Base-by-base conservation (phyloP, 495 filamentous ascomycete species). In the Aspergillus bertholletiae region DNA sequence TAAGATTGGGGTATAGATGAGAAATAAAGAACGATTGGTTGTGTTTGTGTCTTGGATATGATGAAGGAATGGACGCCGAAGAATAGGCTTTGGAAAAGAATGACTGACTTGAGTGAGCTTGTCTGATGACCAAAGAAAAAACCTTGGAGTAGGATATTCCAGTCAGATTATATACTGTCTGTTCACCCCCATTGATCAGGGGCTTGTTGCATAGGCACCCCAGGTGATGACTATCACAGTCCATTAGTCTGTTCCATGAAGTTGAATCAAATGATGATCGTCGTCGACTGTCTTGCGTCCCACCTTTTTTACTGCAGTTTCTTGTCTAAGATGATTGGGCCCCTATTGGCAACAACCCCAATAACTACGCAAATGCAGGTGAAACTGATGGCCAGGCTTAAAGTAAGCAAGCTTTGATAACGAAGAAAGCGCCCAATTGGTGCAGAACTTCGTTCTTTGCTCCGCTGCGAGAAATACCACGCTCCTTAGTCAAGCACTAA, bases 21-120 rank as follows among this genome's bases (percentile, higher is more conserved):
- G 51, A 21, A 22, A 23, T n/a, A 60, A 46, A 40, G 54, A 56
- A 30, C 59, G 32, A 51, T 23, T 27, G 30, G 24, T 9, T 27
- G 17, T 17, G 22, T 39, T 50, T 39, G 9, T 35, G 5, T 18
- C 68, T n/a, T n/a, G n/a, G n/a, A n/a, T n/a, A n/a, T n/a, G n/a
- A 62, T 46, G 63, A 71, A 49, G 58, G 67, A 65, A 52, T 64
- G 49, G 53, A 45, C 43, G 50, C 27, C 12, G 34, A 50, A 32
- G 45, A 55, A 27, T 12, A 32, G 30, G 52, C 35, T 30, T 55
- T 30, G 32, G 30, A 37, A 65, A 60, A 56, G 57, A 71, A 57
- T 48, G 65, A 65, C 57, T 52, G 7, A 17, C 20, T 32, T 28
- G 37, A 28, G 37, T 32, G 37, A 35, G 34, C 15, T 54, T 46